phyloP scores from a whole-genome alignment of 2,329 filamentous ascomycete species.

The Fusarium falciforme region DNA sequence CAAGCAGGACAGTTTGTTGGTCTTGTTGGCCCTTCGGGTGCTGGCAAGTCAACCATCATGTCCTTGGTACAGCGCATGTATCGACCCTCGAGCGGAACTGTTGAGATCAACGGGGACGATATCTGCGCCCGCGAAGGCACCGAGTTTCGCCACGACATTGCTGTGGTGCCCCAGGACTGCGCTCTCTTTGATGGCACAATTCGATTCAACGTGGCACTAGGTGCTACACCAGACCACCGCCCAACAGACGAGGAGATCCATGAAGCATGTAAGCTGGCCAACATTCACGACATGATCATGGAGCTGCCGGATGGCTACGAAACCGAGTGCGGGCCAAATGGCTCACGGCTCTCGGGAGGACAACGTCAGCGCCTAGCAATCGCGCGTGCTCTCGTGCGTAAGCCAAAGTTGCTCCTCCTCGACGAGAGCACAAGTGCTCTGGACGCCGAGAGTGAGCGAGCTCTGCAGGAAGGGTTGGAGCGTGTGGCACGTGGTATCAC shows the following conservation, averaged over 20 bases:
- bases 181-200: constrained; percentile 69
- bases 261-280: constrained; percentile 73
- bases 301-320: constrained; percentile 73
- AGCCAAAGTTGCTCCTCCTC: constrained; percentile 78
- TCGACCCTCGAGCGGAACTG: constrained; percentile 52
- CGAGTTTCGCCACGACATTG: constrained; percentile 63
- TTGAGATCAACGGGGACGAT: constrained; percentile 60
- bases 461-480: constrained; percentile 76
- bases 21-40: constrained; percentile 73
- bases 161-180: constrained; percentile 68
- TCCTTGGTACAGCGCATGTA: constrained; percentile 65
- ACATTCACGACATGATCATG: constrained; percentile 76
- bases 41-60: constrained; percentile 75
- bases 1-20: constrained; percentile 70
- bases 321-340: constrained; percentile 77
- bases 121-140: constrained; percentile 56
- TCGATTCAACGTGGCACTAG: constrained; percentile 67
- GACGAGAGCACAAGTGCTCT: constrained; percentile 86
- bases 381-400: constrained; percentile 78
- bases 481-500: constrained; percentile 64
- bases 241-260: constrained; percentile 71
- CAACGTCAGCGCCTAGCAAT: constrained; percentile 84
- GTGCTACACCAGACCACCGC: constrained; percentile 64
- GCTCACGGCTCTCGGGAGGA: constrained; percentile 79
- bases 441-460: constrained; percentile 75